Conservation (phyloP, 2,329 filamentous ascomycete genomes). For the Trichoderma pleuroti region DNA sequence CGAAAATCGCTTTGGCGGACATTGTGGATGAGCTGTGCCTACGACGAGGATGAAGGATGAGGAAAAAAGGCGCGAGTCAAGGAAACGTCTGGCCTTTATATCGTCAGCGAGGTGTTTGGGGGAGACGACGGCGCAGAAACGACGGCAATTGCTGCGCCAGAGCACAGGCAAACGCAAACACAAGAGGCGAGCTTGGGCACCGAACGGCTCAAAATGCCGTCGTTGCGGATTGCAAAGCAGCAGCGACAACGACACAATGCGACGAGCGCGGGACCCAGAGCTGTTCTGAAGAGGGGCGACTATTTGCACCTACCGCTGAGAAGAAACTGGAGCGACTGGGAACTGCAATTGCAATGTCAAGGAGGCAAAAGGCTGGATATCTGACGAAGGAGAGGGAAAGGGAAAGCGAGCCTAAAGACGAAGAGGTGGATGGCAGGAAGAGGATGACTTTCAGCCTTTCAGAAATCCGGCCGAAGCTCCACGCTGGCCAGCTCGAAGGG, state of each 20-base stretch:
- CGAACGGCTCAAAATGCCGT: not conserved
- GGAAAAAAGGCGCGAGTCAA: not conserved
- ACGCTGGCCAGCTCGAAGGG: conserved; percentile 18
- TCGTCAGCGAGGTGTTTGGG: conserved; percentile 19
- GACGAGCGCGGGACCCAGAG: not conserved
- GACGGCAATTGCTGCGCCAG: conserved; percentile 3
- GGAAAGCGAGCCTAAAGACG: conserved; percentile 13
- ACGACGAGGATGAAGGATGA: conserved; percentile 22
- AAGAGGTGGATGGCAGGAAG: conserved; percentile 19
- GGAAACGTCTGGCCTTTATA: conserved; percentile 16
- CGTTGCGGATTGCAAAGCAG: not conserved
- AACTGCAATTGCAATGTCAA: conserved; percentile 15
- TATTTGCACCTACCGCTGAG: conserved; percentile 10
- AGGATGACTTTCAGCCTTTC: conserved; percentile 23
- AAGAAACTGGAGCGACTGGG: conserved; percentile 3
- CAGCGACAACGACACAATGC: not conserved
- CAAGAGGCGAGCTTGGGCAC: conserved; percentile 2
- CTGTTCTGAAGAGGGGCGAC: not conserved
- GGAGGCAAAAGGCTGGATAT: conserved; percentile 10
- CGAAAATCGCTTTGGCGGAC: conserved; percentile 85
- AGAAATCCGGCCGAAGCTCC: conserved; percentile 25
- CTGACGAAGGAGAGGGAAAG: conserved; percentile 12
- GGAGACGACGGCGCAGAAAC: not conserved
- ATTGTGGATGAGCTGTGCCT: conserved; percentile 37
- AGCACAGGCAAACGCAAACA: not conserved